phyloP scores from a whole-genome alignment of 2,329 filamentous ascomycete genomes.

The Pestalotiopsis sp. region DNA sequence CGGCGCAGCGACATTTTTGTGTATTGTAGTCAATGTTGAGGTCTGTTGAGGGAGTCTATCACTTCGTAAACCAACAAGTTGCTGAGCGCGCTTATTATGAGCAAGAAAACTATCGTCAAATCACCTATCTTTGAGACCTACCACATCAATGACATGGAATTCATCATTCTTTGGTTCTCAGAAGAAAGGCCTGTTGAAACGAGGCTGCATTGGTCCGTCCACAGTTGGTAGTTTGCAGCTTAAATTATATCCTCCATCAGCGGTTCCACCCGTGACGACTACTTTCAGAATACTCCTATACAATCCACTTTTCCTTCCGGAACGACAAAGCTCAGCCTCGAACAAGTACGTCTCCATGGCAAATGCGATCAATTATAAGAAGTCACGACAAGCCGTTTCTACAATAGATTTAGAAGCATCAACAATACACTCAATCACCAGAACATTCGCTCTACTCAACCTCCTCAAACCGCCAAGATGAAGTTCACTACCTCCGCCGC shows the following conservation, averaged over 20 bases:
- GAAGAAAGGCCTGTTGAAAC: not conserved
- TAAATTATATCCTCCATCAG: not conserved
- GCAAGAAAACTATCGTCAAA: not conserved
- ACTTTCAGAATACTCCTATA: not conserved
- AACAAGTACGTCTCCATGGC: not conserved
- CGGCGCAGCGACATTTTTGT: not conserved
- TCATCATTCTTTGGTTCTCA: not conserved
- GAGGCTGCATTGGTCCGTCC: not conserved
- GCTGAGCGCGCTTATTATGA: too few species aligned
- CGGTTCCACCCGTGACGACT: not conserved
- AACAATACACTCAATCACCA: not conserved
- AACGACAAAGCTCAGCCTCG: not conserved
- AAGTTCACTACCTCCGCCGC: not conserved
- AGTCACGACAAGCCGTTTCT: not conserved
- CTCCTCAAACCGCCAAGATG: not conserved
- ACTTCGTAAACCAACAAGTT: too few species aligned
- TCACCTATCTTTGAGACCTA: not conserved
- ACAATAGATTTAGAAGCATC: not conserved
- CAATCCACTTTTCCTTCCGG: not conserved
- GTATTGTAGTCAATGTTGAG: too few species aligned
- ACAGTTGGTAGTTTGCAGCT: not conserved
- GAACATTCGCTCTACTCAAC: not conserved
- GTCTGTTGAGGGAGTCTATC: too few species aligned
- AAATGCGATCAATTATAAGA: not conserved
- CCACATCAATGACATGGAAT: not conserved